Evolutionary conservation across 768 basidiomycete genomes (phyloP).

Genomic region (Boletus edulis): DNA sequence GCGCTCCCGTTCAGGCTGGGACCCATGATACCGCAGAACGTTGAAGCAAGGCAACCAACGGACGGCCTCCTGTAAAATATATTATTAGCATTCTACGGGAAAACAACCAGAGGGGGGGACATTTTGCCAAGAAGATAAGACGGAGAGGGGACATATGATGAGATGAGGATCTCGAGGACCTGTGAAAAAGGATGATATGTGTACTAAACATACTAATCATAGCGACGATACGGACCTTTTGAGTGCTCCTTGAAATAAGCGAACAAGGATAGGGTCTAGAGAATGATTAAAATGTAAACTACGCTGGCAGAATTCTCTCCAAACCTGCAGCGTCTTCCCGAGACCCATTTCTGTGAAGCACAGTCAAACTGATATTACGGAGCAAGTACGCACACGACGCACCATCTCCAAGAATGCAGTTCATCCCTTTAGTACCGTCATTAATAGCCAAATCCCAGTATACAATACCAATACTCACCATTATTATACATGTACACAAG

Average conservation of each 20-base stretch:
- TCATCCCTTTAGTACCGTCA: constrained; percentile 45
- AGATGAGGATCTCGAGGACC: constrained; percentile 59
- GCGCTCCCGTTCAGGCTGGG: constrained; percentile 50
- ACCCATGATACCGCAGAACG: constrained; percentile 62
- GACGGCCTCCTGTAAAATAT: constrained; percentile 41
- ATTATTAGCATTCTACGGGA: neutral
- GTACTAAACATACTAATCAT: neutral
- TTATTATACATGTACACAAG: constrained; percentile 68
- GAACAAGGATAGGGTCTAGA: constrained; percentile 58
- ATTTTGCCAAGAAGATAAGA: constrained; percentile 56
- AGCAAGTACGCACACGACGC: constrained; percentile 15
- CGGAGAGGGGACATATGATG: constrained; percentile 71
- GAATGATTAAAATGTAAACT: constrained; percentile 1
- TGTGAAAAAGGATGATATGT: constrained; percentile 9
- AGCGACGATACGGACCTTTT: constrained; percentile 31
- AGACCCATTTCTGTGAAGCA: constrained; percentile 52
- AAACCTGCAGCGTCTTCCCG: constrained; percentile 61
- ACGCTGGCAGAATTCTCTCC: neutral
- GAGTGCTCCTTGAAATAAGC: constrained; percentile 61
- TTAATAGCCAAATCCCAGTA: neutral
- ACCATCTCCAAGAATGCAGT: constrained; percentile 73
- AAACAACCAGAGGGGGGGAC: constrained; percentile 24
- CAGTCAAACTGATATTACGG: neutral
- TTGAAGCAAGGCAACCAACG: constrained; percentile 54
- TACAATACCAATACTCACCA: constrained; percentile 33